These are phyloP conservation scores for Malassezia caprae DNA, from an alignment of 1,284 basidiomycete genomes.

Conservation along the genomic window DNA sequence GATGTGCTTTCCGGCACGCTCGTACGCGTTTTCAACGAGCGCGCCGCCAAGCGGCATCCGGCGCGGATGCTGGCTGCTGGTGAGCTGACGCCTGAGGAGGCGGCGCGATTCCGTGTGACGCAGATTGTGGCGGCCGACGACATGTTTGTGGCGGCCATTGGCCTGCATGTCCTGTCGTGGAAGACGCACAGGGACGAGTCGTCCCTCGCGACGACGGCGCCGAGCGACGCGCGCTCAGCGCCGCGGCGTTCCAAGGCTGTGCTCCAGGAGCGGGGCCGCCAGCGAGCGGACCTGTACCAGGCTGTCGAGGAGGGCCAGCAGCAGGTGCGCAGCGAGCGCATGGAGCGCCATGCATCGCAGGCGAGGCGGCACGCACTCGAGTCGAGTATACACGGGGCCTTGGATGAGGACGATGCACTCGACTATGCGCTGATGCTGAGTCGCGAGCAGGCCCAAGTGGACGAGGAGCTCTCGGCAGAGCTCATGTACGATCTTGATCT, in stretches of 20 bases:
- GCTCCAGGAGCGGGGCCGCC: slow-evolving; percentile 24
- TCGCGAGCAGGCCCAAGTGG: slow-evolving; percentile 56
- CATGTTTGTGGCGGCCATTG: slow-evolving; percentile 58
- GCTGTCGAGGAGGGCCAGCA: slow-evolving; percentile 30
- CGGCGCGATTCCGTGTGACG: slow-evolving; percentile 54
- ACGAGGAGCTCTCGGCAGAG: slow-evolving; percentile 12
- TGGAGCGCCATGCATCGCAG: slow-evolving; percentile 58
- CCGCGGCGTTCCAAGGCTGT: slow-evolving; percentile 16
- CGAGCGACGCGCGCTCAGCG: not conserved
- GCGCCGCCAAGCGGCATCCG: slow-evolving; percentile 50
- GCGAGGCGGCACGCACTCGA: slow-evolving; percentile 51
- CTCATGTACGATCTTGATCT: slow-evolving; percentile 11
- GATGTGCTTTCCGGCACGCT: slow-evolving; percentile 57
- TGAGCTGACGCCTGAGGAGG: slow-evolving; percentile 50
- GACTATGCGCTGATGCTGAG: slow-evolving; percentile 77
- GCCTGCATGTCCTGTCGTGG: slow-evolving; percentile 62
- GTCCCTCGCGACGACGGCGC: slow-evolving; percentile 52
- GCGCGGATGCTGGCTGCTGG: slow-evolving; percentile 55
- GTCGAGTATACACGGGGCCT: slow-evolving; percentile 56
- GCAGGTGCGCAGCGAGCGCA: slow-evolving; percentile 55
- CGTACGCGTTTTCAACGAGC: slow-evolving; percentile 42
- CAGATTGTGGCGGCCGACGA: slow-evolving; percentile 61
- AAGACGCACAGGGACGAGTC: slow-evolving; percentile 33
- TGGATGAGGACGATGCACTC: slow-evolving; percentile 66
- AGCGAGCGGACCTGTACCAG: slow-evolving; percentile 31